These are phyloP conservation scores for Sphagnurus paluster DNA, from an alignment of 1,284 basidiomycete genomes.

Conservation along the genomic window DNA sequence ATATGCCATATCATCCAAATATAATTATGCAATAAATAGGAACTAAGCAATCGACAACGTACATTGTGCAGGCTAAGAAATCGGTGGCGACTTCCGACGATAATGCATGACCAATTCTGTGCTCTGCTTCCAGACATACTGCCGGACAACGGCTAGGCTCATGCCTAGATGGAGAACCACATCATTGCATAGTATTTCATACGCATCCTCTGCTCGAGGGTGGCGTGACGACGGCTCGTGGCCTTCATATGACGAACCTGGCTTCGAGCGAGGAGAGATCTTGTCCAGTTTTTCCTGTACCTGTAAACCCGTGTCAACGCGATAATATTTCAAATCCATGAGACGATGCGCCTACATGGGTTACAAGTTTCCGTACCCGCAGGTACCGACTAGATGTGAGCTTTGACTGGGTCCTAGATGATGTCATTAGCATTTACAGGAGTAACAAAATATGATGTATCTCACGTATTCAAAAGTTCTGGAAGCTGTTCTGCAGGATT, in stretches of 20 bases:
- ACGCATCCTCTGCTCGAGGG: conserved; percentile 64
- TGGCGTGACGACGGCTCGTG: conserved; percentile 22
- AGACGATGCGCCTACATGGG: conserved; percentile 63
- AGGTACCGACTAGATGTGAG: conserved; percentile 87
- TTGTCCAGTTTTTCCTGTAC: conserved; percentile 87
- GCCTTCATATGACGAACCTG: conserved; percentile 8
- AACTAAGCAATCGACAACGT: too few relatives aligned
- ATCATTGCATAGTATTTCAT: conserved; percentile 90
- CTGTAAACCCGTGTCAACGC: conserved; percentile 35
- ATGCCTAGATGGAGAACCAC: conserved; percentile 78
- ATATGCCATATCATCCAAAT: too few relatives aligned
- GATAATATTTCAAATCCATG: not conserved
- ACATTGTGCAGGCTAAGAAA: not conserved
- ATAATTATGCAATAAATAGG: too few relatives aligned
- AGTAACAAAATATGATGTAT: not conserved
- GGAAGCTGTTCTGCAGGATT: conserved; percentile 63
- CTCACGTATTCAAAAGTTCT: conserved; percentile 75
- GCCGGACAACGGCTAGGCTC: conserved; percentile 86
- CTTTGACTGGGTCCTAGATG: conserved; percentile 72
- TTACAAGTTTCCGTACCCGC: conserved; percentile 80
- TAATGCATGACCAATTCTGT: conserved; percentile 85
- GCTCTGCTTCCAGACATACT: conserved; percentile 84
- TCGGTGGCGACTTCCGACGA: conserved; percentile 45
- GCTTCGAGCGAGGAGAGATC: conserved; percentile 29
- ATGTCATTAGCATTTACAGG: conserved; percentile 9